Evolutionary conservation across 257 asterid genomes (phyloP), one percentile per base, ranked within the genome.

Genomic region (Petunia secreta): DNA sequence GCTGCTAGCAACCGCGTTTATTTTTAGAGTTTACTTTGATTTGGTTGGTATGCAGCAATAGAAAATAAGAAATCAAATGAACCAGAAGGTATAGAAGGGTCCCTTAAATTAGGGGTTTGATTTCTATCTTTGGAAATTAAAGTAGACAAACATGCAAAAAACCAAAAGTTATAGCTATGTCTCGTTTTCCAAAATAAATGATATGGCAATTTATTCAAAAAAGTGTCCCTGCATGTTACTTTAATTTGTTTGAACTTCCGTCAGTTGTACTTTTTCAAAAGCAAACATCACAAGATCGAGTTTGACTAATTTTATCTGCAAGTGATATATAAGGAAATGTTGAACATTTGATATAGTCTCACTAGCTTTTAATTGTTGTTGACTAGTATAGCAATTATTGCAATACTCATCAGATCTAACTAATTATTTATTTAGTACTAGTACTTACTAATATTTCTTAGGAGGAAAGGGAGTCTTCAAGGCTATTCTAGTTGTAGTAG

Each of bases 281-380:
- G 16, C 46, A 54, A 10, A n/a, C 38, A 41, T 54, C 69, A 60
- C 37, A 16, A 39, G 25, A 48, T 25, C 25, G 65, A 73, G 34
- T 5, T 43, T 77, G 74, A 76, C 80, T 46, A 25, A 50, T 40
- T 38, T 65, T 48, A 62, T 62, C 65, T 3, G 77, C 77, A 59
- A 37, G 57, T 68, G 36, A 16, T 58, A 57, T 68, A 43, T 43
- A 34, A 50, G 54, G 54, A 4, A 6, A n/a, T 58, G 16, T 50
- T 50, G 25, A 25, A 25, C 25, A 25, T 25, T 25, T 25, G 25
- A 25, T 25, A 25, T 57, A 4, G 36, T 57, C 62, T 1, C 1
- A 8, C 62, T 5, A n/a, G 39, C 39, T 59, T n/a, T 16, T 59
- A 15, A 6, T 59, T 59, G 38, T 59, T 16, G 13, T 59, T 16